Evolutionary conservation across 805 yeast genomes (phyloP).

Genomic region (Wickerhamiella allomyrinae): DNA sequence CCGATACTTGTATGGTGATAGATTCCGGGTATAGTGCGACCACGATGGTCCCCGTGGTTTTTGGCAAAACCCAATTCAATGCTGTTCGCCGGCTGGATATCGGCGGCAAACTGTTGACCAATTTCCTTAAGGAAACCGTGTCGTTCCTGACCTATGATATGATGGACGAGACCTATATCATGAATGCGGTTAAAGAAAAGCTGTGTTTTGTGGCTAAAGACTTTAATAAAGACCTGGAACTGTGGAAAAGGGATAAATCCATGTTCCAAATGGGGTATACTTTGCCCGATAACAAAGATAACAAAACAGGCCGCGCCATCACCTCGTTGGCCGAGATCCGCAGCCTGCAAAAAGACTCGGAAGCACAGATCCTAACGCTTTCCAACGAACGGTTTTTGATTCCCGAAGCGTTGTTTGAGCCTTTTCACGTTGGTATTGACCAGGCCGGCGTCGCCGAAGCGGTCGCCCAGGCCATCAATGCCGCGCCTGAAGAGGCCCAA

Average conservation of each 20-base stretch:
- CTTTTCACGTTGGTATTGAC: slow-evolving; percentile 61
- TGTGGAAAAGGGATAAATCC: slow-evolving; percentile 21
- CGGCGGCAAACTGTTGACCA: slow-evolving; percentile 77
- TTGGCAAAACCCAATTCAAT: slow-evolving; percentile 61
- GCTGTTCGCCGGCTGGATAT: slow-evolving; percentile 69
- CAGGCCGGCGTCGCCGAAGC: slow-evolving; percentile 67
- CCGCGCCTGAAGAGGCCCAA: slow-evolving; percentile 52
- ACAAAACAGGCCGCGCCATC: slow-evolving; percentile 57
- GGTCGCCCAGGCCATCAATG: slow-evolving; percentile 50
- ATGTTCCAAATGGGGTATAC: slow-evolving; percentile 49
- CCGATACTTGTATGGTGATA: slow-evolving; percentile 38
- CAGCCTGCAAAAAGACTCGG: slow-evolving; percentile 20
- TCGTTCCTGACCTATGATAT: slow-evolving; percentile 89
- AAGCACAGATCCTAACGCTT: slow-evolving; percentile 50
- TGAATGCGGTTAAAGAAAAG: slow-evolving; percentile 73
- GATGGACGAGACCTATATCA: slow-evolving; percentile 73
- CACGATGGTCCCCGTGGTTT: slow-evolving; percentile 71
- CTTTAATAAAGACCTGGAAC: slow-evolving; percentile 35
- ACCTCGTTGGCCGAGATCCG: slow-evolving; percentile 18
- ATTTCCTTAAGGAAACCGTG: slow-evolving; percentile 66
- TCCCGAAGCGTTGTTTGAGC: slow-evolving; percentile 80
- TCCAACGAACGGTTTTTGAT: slow-evolving; percentile 76
- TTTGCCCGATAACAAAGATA: slow-evolving; percentile 75
- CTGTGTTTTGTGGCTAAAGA: slow-evolving; percentile 55
- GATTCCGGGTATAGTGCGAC: slow-evolving; percentile 86